Evolutionary conservation across 2,329 filamentous ascomycete species (phyloP).

Genomic region (Aspergillus uvarum): DNA sequence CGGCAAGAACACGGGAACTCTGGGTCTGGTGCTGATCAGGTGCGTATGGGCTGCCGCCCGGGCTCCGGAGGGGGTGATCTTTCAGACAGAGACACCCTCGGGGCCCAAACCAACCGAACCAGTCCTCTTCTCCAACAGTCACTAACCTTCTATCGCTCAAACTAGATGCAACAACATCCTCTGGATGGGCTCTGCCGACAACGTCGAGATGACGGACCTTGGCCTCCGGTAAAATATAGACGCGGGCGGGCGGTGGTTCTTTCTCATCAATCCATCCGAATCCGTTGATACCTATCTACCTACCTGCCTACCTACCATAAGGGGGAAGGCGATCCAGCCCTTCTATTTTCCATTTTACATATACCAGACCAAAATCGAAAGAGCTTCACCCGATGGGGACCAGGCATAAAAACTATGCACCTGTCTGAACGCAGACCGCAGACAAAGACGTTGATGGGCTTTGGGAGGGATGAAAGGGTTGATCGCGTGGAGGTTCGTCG

Average conservation of each 20-base stretch:
- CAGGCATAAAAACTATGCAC: background rate
- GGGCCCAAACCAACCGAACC: too few species aligned
- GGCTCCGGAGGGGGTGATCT: background rate
- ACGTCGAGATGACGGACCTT: constrained; percentile 49
- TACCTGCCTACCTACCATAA: background rate
- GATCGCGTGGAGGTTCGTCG: background rate
- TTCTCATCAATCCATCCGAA: constrained; percentile 1
- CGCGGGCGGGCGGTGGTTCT: background rate
- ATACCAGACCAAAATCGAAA: background rate
- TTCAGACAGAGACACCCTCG: background rate
- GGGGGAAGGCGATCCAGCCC: background rate
- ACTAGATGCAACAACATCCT: constrained; percentile 92
- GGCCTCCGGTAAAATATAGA: constrained; percentile 33
- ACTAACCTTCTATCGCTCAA: constrained; percentile 1
- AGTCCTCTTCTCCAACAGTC: background rate
- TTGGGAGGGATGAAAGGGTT: background rate
- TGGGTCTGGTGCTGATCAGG: constrained; percentile 92
- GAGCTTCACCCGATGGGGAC: background rate
- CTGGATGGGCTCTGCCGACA: constrained; percentile 69
- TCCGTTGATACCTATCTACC: constrained; percentile 8
- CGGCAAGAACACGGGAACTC: constrained; percentile 75
- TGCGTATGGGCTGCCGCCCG: constrained; percentile 42
- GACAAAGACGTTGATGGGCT: background rate
- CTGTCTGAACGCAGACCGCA: background rate
- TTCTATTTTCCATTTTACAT: background rate